Evolutionary conservation across 129 eudicot species (phyloP).

Genomic region (Kitagawia praeruptora): DNA sequence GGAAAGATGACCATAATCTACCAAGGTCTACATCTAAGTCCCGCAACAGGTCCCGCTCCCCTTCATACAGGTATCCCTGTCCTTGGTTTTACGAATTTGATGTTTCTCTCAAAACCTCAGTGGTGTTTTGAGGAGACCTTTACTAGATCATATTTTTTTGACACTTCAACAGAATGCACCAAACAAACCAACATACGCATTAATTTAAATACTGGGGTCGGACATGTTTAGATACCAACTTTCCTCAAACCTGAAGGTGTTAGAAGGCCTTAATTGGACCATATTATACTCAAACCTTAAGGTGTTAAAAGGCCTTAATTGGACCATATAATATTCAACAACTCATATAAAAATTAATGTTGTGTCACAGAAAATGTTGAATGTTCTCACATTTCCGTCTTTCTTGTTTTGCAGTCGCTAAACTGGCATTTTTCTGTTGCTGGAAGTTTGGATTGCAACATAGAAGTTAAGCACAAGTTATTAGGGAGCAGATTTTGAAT

Average conservation of each 20-base stretch:
- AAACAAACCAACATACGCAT: neutral
- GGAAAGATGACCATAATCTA: slow-evolving; percentile 22
- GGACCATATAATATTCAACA: neutral
- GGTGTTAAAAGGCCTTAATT: neutral
- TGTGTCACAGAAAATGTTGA: neutral
- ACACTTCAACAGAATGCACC: neutral
- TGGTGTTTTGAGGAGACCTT: neutral
- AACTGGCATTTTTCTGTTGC: neutral
- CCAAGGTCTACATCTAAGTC: slow-evolving; percentile 26
- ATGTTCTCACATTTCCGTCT: neutral
- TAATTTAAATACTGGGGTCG: neutral
- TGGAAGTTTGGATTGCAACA: neutral
- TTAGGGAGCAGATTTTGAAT: neutral
- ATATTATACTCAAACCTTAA: neutral
- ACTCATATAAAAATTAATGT: neutral
- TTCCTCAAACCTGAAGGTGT: neutral
- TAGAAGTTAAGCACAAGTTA: neutral
- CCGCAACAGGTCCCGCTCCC: slow-evolving; percentile 19
- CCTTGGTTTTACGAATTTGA: neutral
- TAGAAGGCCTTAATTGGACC: neutral
- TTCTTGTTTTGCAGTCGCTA: slow-evolving; percentile 1
- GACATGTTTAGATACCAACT: neutral
- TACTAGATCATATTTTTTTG: neutral
- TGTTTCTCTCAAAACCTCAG: neutral
- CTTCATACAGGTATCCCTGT: slow-evolving; percentile 27